These are phyloP conservation scores for Castanopsis chinensis DNA, from an alignment of 306 rosid species.

Conservation along the genomic window DNA sequence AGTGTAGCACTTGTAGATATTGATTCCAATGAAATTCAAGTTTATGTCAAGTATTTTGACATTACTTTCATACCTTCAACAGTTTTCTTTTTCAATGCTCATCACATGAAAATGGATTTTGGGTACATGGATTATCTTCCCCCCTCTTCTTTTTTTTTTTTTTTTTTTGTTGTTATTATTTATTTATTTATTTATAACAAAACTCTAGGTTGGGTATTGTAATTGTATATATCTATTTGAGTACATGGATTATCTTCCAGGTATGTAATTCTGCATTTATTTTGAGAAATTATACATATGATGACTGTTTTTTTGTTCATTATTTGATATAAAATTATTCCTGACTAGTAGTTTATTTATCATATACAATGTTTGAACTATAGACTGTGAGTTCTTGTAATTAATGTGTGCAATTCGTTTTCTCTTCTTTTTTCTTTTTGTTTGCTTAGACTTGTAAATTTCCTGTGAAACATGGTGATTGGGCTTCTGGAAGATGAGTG, in stretches of 20 bases:
- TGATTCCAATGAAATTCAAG: slow-evolving; percentile 71
- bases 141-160: not conserved
- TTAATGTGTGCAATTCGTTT: not conserved
- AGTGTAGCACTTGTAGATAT: slow-evolving; percentile 67
- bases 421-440: not conserved
- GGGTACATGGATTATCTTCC: slow-evolving; percentile 35
- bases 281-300: too few relatives aligned
- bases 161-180: not conserved
- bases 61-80: slow-evolving; percentile 75
- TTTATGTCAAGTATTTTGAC: slow-evolving; percentile 77
- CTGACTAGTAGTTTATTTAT: not conserved
- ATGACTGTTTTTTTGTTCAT: not conserved
- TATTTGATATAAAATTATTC: not conserved
- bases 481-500: not conserved
- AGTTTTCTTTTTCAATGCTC: slow-evolving; percentile 90
- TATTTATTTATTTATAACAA: too few relatives aligned
- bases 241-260: too few relatives aligned
- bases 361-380: not conserved
- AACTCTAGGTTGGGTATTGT: too few relatives aligned
- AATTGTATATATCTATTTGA: too few relatives aligned
- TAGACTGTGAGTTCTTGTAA: not conserved
- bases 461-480: not conserved
- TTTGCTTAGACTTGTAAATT: not conserved
- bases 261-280: not conserved
- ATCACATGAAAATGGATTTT: slow-evolving; percentile 97